Base-by-base conservation (phyloP, 106 monocot genomes). In the Hemerocallis citrina region DNA sequence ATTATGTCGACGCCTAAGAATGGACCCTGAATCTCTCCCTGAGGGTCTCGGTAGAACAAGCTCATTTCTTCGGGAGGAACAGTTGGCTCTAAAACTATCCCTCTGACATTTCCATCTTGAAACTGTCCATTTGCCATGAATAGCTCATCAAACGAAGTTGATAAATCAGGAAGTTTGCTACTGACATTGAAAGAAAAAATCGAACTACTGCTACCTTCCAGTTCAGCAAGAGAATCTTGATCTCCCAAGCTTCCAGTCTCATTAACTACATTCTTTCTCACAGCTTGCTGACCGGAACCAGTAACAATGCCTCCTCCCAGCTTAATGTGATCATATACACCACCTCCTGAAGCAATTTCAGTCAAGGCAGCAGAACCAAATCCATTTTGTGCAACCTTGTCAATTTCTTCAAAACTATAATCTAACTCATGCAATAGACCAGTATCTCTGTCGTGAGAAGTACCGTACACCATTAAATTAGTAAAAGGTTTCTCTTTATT, bases 21-120 rank as follows among this genome's bases (percentile, higher is more conserved):
- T 29, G 98, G 98, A 3, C 98, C 98, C 59, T 99, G 98, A 57
- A 88, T 74, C 15, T 81, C 82, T 65, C 98, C 92, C 57, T 99
- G 92, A 38, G 98, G 92, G 67, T 99, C 98, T 29, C 40, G 72
- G 62, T 99, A 99, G 60, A 71, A 77, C 37, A 99, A 78, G 63
- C 77, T 88, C 74, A 85, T 62, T 39, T 99, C 92, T 63, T 88
- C 80, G 34, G 70, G 74, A 57, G 46, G 33, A 19, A 28, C 30
- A 73, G 36, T 54, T 24, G 65, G 70, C 22, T 72, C 67, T 40
- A 63, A 31, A 13, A 12, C 8, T 22, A 76, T 34, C 44, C 68
- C 62, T 54, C 33, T n/a, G n/a, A n/a, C 30, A 52, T 57, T 49
- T 20, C 8, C 64, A 38, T 39, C 62, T 37, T 64, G 52, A 67